Conservation (phyloP, 2,329 filamentous ascomycete species). For the Hypoxylon sp. region DNA sequence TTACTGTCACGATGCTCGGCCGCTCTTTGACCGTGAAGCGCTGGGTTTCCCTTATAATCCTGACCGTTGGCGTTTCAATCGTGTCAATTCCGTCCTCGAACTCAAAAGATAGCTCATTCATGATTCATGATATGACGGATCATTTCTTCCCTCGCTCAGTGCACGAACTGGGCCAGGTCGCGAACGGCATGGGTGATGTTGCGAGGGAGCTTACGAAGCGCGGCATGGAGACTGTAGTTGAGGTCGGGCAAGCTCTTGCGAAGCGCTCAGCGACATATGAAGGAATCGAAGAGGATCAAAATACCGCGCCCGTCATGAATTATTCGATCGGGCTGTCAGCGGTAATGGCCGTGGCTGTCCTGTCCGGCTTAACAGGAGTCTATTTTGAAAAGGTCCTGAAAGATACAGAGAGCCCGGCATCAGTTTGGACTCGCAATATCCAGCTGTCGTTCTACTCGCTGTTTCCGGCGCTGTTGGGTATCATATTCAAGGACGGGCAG, state of each 20-base stretch:
- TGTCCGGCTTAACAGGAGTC: constrained; percentile 87
- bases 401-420: constrained; percentile 79
- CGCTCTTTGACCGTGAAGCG: constrained; percentile 77
- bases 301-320: constrained; percentile 72
- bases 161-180: constrained; percentile 78
- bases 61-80: constrained; percentile 85
- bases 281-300: constrained; percentile 79
- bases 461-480: constrained; percentile 88
- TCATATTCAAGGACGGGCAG: constrained; percentile 87
- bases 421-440: constrained; percentile 94
- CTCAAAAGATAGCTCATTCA: constrained; percentile 67
- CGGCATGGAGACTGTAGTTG: constrained; percentile 55
- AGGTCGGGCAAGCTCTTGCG: constrained; percentile 58
- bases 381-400: constrained; percentile 94
- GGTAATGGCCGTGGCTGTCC: constrained; percentile 80
- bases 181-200: constrained; percentile 63
- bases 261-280: constrained; percentile 90
- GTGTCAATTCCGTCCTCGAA: constrained; percentile 80
- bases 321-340: constrained; percentile 82
- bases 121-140: constrained; percentile 72
- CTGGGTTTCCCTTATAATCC: constrained; percentile 83
- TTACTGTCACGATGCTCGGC: constrained; percentile 83
- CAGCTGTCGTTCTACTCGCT: constrained; percentile 95
- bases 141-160: constrained; percentile 83
- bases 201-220: constrained; percentile 65